A percentile compares a stretch with the other conserved stretches of the same genome.
Evolutionary conservation across 148 eudicot genomes (phyloP).

Genomic region (Arbutus unedo): DNA sequence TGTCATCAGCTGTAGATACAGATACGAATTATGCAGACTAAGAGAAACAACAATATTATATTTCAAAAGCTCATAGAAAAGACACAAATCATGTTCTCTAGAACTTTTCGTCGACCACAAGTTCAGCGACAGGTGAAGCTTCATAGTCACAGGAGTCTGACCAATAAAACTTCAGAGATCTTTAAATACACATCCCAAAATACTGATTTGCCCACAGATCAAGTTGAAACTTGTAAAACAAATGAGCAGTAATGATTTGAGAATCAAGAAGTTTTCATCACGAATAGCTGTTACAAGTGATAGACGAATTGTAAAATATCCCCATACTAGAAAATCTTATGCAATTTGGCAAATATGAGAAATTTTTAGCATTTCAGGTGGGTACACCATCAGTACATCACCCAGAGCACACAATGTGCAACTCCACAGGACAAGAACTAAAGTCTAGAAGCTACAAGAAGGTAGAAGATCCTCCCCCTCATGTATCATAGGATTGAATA

Average conservation of each 20-base stretch:
- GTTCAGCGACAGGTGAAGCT: not conserved
- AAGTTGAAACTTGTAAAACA: not conserved
- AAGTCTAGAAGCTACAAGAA: not conserved
- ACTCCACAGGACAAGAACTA: not conserved
- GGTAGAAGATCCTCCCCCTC: not conserved
- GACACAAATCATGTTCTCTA: not conserved
- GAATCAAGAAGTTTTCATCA: conserved; percentile 3
- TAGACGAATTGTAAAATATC: not conserved
- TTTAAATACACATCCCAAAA: not conserved
- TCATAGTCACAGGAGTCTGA: not conserved
- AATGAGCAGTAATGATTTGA: not conserved
- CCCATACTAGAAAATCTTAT: not conserved
- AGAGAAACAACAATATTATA: not conserved
- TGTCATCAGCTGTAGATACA: conserved; percentile 22
- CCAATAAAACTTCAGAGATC: not conserved
- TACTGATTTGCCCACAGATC: not conserved
- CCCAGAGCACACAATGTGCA: not conserved
- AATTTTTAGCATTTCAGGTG: not conserved
- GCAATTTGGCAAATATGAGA: not conserved
- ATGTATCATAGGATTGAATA: not conserved
- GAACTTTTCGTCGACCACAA: not conserved
- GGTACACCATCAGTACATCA: not conserved
- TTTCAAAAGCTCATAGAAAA: not conserved
- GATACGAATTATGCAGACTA: not conserved
- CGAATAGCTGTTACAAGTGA: not conserved